phyloP scores from a whole-genome alignment of 2,329 filamentous ascomycete species.

The Xylaria sp. region DNA sequence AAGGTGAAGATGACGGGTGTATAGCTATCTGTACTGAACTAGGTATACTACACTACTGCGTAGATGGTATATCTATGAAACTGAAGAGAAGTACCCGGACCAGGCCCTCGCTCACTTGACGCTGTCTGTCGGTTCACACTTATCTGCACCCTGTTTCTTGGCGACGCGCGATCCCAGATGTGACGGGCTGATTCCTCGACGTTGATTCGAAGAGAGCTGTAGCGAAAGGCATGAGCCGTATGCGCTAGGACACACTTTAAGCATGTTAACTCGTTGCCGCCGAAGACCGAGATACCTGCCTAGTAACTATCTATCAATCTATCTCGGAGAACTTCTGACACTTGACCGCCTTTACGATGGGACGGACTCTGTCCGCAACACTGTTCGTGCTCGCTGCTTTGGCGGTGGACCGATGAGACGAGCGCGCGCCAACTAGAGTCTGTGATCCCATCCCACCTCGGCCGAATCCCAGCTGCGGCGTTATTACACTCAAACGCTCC shows the following conservation, averaged over 20 bases:
- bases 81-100: constrained; percentile 1
- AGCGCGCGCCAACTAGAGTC: not conserved
- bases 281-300: constrained; percentile 33
- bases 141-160: constrained; percentile 46
- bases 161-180: constrained; percentile 51
- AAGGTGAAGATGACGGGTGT: constrained; percentile 7
- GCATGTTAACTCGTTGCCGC: constrained; percentile 42
- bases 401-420: constrained; percentile 11
- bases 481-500: constrained; percentile 23
- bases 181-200: constrained; percentile 44
- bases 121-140: constrained; percentile 31
- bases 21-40: not conserved
- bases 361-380: constrained; percentile 27
- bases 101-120: constrained; percentile 1
- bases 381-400: constrained; percentile 41
- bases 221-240: constrained; percentile 37
- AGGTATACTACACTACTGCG: too few species aligned
- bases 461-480: constrained; percentile 25
- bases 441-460: constrained; percentile 21
- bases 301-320: constrained; percentile 2
- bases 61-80: not conserved
- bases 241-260: constrained; percentile 34
- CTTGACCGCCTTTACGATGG: constrained; percentile 46
- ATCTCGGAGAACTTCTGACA: constrained; percentile 30
- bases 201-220: constrained; percentile 46